Base-by-base conservation (phyloP, 768 basidiomycete genomes). In the Peribolospora baueri region DNA sequence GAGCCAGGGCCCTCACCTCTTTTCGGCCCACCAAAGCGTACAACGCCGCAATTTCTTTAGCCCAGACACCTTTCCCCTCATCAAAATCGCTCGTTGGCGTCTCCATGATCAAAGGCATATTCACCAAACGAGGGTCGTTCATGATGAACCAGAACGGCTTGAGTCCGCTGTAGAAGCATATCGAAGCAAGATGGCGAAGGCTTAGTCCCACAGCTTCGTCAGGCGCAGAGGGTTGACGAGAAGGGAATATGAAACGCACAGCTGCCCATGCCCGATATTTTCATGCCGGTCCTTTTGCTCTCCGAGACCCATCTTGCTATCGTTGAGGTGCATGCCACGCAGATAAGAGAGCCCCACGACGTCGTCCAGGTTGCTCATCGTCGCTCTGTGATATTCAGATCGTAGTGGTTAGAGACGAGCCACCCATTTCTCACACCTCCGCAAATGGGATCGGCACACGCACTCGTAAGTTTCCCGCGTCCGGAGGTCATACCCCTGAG, bases 281-380 rank as follows among this genome's bases (percentile, higher is more conserved):
- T 85, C 78, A 60, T 88, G 86, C 45, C 82, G 68, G 61, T 88
- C 86, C 59, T 76, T 79, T 60, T 74, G 79, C 9, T 80, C 79
- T 3, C 71, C 74, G 9, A 76, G 70, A 1, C 68, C 70, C 7
- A 73, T 74, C 65, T 84, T 83, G 9, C 81, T 82, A 64, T 87
- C 85, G 63, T 90, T 90, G 48, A 87, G 64, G 62, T 90, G 86
- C 75, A 87, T 80, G 1, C 80, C 85, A 3, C 76, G 73, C 11
- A 88, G 75, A 63, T 84, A 87, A 9, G 71, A 64, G 37, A 83
- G 61, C 2, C 86, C 83, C 3, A 90, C 72, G 57, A 74, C 68
- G n/a, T 70, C 61, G 41, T 82, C 78, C 60, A 88, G 85, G 49
- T 73, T 68, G 8, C 69, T 62, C 66, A 85, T 52, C 4, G 57